These are phyloP conservation scores for Syzygium oleosum DNA, from an alignment of 345 rosid species.

Conservation along the genomic window DNA sequence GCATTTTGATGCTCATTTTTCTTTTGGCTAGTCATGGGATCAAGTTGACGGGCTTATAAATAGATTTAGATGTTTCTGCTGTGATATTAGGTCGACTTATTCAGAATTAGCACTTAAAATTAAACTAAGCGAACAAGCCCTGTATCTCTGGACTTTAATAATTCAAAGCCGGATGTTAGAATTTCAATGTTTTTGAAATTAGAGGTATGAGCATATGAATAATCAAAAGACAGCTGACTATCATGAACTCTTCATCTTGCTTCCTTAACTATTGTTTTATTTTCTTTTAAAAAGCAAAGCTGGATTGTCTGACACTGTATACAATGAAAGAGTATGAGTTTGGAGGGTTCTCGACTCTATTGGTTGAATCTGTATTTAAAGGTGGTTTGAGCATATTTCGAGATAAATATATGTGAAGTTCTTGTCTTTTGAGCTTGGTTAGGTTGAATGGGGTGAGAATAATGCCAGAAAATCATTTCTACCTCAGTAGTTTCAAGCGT, in stretches of 20 bases:
- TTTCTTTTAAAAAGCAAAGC: background rate
- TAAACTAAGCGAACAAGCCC: too few species aligned
- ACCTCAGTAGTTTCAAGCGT: background rate
- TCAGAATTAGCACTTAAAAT: background rate
- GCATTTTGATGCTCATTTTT: background rate
- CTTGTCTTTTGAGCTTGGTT: background rate
- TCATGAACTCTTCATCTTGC: background rate
- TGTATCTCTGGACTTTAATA: too few species aligned
- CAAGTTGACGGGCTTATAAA: background rate
- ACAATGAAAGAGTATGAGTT: background rate
- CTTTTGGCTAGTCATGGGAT: background rate
- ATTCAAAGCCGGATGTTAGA: too few species aligned
- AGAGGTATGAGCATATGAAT: too few species aligned
- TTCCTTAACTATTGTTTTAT: background rate
- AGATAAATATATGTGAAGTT: background rate
- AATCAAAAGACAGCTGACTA: too few species aligned
- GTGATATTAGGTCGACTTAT: background rate
- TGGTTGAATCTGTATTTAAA: background rate
- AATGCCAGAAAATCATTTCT: background rate
- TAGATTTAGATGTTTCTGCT: background rate
- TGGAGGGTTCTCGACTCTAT: background rate
- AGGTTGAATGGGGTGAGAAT: background rate
- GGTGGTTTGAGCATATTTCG: background rate
- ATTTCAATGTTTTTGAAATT: too few species aligned
- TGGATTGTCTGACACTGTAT: background rate